phyloP scores from a whole-genome alignment of 2,329 filamentous ascomycete genomes.

The Aspergillus eucalypticola region DNA sequence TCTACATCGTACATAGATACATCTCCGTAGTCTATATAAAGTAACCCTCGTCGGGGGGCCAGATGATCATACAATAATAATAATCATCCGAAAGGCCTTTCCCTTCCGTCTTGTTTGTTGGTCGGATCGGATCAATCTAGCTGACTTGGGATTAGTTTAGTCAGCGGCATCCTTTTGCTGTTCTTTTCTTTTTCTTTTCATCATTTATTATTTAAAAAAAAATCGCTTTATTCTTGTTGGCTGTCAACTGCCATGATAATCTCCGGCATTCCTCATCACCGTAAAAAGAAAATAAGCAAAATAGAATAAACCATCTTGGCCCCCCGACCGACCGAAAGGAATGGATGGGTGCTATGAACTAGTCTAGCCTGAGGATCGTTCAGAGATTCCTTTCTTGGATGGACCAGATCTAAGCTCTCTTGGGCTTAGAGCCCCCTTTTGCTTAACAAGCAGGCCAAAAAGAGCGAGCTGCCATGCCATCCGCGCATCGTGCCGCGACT shows the following conservation, averaged over 20 bases:
- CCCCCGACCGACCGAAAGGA: slow-evolving; percentile 18
- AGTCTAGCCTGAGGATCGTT: slow-evolving; percentile 17
- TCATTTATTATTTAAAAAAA: neutral
- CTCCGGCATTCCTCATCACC: slow-evolving; percentile 23
- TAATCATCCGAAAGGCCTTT: too few relatives aligned
- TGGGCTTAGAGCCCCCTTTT: slow-evolving; percentile 3
- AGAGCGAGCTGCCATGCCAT: slow-evolving; percentile 22
- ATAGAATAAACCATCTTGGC: slow-evolving; percentile 20
- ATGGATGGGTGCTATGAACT: neutral
- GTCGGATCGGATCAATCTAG: neutral
- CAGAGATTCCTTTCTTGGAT: slow-evolving; percentile 23
- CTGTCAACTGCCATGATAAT: slow-evolving; percentile 25
- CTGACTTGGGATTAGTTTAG: slow-evolving; percentile 1
- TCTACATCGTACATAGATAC: neutral
- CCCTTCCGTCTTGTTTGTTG: too few relatives aligned
- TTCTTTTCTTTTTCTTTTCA: slow-evolving; percentile 7
- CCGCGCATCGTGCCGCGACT: slow-evolving; percentile 12
- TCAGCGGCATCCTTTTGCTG: slow-evolving; percentile 12
- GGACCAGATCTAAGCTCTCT: slow-evolving; percentile 15
- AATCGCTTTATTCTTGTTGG: slow-evolving; percentile 14
- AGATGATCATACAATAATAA: too few relatives aligned
- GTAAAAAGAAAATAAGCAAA: too few relatives aligned
- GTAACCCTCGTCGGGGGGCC: too few relatives aligned
- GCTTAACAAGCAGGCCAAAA: slow-evolving; percentile 8
- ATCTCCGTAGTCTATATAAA: neutral